Evolutionary conservation across 2,329 filamentous ascomycete genomes (phyloP), one percentile per base, ranked within the genome.

Genomic region (Scorias spongiosa): DNA sequence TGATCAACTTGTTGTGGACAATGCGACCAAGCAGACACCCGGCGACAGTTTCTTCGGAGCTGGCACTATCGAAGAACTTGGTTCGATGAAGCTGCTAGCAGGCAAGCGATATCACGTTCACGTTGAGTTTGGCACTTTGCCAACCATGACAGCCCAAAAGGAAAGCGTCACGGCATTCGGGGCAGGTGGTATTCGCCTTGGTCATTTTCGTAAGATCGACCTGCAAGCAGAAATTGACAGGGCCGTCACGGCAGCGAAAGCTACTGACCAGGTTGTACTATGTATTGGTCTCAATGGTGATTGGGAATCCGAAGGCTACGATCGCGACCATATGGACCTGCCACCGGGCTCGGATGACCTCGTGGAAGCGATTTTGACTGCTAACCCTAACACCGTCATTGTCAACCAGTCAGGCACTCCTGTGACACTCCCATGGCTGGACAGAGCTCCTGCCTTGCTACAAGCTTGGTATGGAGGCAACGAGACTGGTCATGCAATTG

Each of bases 401-500:
- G 79, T 88, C 1, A 77, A 84, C 57, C 84, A 88, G 54, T 84
- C 81, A 0, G 84, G 84, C 30, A 85, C 82, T 0, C 83, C 84
- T 0, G 72, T 83, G 12, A 71, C 72, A 1, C 78, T 84, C 78
- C 80, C 80, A 12, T 87, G 81, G 82, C 74, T 68, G 1, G 67
- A 75, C 49, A 62, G 68, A 17, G 77, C 81, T 2, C 74, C 79
- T 2, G 74, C 78, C 1, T 76, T 86, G 28, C 56, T 87, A 1
- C 81, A 86, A 56, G 74, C 83, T 7, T 91, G 84, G 83, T 91
- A 87, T 55, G 82, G 84, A 47, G 84, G 85, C n/a, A 85, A 91
- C 55, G 84, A 91, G 65, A 81, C 80, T 5, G 85, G 84, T 5
- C 86, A 88, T 56, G 80, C 78, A 10, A 80, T 93, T 48, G 83